Evolutionary conservation across 2,329 filamentous ascomycete species (phyloP), one percentile per base, ranked within the genome.

Genomic region (Acarospora socialis): DNA sequence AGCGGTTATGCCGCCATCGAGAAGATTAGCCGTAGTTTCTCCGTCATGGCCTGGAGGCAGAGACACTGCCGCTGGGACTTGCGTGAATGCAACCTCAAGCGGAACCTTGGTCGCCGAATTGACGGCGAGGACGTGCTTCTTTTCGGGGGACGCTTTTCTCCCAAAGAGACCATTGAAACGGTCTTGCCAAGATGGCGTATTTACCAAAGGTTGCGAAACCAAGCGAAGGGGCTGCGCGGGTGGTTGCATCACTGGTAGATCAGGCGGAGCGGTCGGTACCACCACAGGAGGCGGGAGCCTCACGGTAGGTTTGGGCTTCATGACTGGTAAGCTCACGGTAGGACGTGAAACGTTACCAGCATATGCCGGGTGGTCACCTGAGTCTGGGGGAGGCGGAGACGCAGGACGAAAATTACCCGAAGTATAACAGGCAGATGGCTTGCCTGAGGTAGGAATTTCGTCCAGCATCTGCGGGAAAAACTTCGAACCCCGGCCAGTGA

Each of bases 101-200:
- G 66, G 70, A 46, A 60, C 73, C 51, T 76, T 77, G 43, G 73
- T 81, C 14, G 75, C 69, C 29, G 77, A 73, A 39, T 77, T 68
- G 22, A 81, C 68, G 30, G 70, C 67, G 34, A 78, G 49, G 34
- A 61, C 57, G 48, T 50, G 62, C 36, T 68, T 63, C 45, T 67
- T 73, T 27, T 66, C 62, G 9, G 62, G 63, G 13, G 66, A 57
- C 5, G 55, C 48, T 4, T 72, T 65, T 49, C 79, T 84, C n/a
- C 73, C 72, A 43, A 76, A 64, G 26, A 93, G 66, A 27, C 68
- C 76, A 53, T 92, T 84, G 52, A 94, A 84, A 46, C 75, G 75
- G 45, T 80, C 77, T 53, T 92, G 83, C 84, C 84, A 87, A 5
- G 57, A 56, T 30, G 63, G 60, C 10, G 58, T 57, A 37, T 56